Percentiles rank a stretch among this genome's conserved stretches.
Evolutionary conservation across 768 basidiomycete genomes (phyloP).

Genomic region (Phylloporus arenicola): DNA sequence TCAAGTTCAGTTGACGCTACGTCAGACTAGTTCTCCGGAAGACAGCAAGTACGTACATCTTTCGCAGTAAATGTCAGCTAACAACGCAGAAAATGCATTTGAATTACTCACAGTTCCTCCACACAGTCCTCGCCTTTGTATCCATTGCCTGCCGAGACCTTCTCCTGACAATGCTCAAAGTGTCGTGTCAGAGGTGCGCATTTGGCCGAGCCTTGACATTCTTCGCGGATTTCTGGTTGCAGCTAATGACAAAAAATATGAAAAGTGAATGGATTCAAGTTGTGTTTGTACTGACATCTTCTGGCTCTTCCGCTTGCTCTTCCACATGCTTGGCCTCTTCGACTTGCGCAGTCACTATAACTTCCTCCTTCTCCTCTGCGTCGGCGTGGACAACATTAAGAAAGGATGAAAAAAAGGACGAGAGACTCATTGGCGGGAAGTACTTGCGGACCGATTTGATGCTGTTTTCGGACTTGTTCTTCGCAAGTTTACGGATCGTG

Average conservation of each 20-base stretch:
- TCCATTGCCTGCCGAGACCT: conserved; percentile 75
- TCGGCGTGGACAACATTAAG: conserved; percentile 39
- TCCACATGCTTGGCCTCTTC: conserved; percentile 44
- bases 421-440: conserved; percentile 34
- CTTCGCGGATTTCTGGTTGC: conserved; percentile 67
- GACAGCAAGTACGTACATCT: conserved; percentile 22
- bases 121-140: conserved; percentile 91
- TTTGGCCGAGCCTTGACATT: conserved; percentile 60
- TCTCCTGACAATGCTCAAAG: conserved; percentile 88
- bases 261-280: background rate
- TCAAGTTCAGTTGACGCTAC: background rate
- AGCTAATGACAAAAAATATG: conserved; percentile 36
- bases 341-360: conserved; percentile 31
- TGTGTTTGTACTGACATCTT: conserved; percentile 59
- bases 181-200: conserved; percentile 72
- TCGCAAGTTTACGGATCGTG: conserved; percentile 27
- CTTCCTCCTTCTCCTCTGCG: conserved; percentile 27
- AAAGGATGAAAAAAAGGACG: conserved; percentile 43
- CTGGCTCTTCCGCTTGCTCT: conserved; percentile 54
- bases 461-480: background rate
- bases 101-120: conserved; percentile 71
- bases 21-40: conserved; percentile 8
- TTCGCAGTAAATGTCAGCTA: background rate
- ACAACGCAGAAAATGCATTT: background rate
- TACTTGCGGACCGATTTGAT: conserved; percentile 9